phyloP scores from a whole-genome alignment of 2,329 filamentous ascomycete genomes.

The Hymenoscyphus scutula region DNA sequence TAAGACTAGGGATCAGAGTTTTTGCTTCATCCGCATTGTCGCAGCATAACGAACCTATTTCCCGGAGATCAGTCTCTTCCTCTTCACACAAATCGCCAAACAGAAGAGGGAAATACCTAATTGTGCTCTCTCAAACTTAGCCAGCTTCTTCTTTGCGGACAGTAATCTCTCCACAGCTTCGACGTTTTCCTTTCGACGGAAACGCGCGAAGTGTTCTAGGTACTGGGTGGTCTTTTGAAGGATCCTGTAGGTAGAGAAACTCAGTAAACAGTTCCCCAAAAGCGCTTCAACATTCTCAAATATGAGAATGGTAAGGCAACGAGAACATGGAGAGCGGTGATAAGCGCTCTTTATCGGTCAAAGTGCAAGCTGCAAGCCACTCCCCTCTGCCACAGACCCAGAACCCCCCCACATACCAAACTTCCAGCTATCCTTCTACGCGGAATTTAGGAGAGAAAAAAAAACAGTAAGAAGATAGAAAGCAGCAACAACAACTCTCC shows the following conservation, averaged over 20 bases:
- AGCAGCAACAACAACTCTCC: no score
- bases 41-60: slow-evolving; percentile 81
- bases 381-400: neutral
- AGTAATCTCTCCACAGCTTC: slow-evolving; percentile 90
- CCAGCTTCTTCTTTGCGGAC: slow-evolving; percentile 73
- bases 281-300: neutral
- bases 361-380: neutral
- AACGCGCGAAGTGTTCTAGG: slow-evolving; percentile 89
- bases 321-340: neutral
- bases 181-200: slow-evolving; percentile 92
- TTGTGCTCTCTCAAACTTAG: slow-evolving; percentile 91
- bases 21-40: slow-evolving; percentile 94
- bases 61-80: slow-evolving; percentile 12
- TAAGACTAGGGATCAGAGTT: slow-evolving; percentile 85
- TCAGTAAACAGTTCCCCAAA: neutral
- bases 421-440: neutral
- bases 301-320: neutral
- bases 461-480: no score
- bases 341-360: neutral
- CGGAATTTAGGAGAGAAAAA: no score
- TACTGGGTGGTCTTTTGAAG: slow-evolving; percentile 88
- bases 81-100: no score
- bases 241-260: slow-evolving; percentile 50
- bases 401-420: neutral
- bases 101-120: slow-evolving; percentile 67